phyloP scores from a whole-genome alignment of 2,329 filamentous ascomycete species.

The Trematosphaeria pertusa region DNA sequence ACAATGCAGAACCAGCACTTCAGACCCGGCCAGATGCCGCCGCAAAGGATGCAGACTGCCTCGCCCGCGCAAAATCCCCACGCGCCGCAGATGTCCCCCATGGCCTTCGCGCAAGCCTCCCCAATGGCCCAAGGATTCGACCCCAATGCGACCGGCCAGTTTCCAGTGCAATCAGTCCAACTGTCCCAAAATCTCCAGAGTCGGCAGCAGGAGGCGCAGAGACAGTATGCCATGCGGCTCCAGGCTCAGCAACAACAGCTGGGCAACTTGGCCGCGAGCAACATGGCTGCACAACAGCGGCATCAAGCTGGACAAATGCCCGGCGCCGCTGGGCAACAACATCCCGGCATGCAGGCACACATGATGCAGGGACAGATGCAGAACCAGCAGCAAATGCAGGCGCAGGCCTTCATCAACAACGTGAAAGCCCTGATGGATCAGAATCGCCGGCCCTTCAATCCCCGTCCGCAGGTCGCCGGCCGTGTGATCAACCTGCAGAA shows the following conservation, averaged over 20 bases:
- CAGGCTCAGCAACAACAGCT: conserved; percentile 66
- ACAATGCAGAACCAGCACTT: conserved; percentile 85
- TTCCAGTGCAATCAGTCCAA: conserved; percentile 54
- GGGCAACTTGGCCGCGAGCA: conserved; percentile 48
- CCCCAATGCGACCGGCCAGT: conserved; percentile 52
- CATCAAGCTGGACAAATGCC: conserved; percentile 50
- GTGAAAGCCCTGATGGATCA: conserved; percentile 79
- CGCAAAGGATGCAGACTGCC: conserved; percentile 77
- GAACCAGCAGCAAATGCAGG: conserved; percentile 27
- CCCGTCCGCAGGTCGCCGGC: conserved; percentile 75
- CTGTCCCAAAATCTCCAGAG: conserved; percentile 58
- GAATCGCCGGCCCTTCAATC: conserved; percentile 75
- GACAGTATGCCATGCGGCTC: conserved; percentile 85
- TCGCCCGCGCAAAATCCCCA: conserved; percentile 84
- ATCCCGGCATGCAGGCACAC: conserved; percentile 41
- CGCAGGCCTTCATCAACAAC: conserved; percentile 67
- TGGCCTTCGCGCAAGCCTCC: conserved; percentile 44
- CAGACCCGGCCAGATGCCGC: conserved; percentile 63
- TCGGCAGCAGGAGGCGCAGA: conserved; percentile 68
- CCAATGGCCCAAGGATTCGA: conserved; percentile 49
- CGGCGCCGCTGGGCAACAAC: conserved; percentile 35
- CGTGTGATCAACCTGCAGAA: conserved; percentile 76
- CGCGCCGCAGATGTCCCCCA: conserved; percentile 51
- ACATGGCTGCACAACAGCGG: conserved; percentile 47
- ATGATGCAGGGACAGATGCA: conserved; percentile 38